Evolutionary conservation across 306 rosid genomes (phyloP).

Genomic region (Lagenaria siceraria): DNA sequence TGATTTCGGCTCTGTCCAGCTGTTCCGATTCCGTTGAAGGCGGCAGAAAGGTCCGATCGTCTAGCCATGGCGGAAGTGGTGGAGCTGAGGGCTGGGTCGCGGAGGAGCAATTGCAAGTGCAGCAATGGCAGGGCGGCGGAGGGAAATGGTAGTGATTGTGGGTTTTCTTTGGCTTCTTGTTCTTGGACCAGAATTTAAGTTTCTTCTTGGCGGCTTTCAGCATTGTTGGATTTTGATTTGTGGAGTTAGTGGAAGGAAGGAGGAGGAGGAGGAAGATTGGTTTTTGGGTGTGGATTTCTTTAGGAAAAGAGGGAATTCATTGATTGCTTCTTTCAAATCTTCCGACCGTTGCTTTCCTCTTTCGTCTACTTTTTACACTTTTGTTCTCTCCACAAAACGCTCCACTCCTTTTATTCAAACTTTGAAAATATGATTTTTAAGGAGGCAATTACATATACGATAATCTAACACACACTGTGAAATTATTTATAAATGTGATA

Average conservation of each 20-base stretch:
- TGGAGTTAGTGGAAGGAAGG: neutral
- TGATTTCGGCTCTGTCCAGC: neutral
- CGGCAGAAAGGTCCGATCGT: neutral
- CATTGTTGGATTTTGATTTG: neutral
- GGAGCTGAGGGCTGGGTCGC: constrained; percentile 43
- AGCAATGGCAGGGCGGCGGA: constrained; percentile 7
- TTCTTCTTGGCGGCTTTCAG: constrained; percentile 46
- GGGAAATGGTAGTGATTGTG: neutral
- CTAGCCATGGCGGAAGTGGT: constrained; percentile 46
- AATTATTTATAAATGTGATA: no score
- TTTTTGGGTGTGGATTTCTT: neutral
- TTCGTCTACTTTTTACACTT: no score
- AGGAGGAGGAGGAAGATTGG: no score
- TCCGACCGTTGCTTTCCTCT: neutral
- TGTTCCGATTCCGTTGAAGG: neutral
- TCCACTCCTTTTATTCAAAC: neutral
- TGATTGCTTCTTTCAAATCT: neutral
- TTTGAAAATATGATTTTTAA: no score
- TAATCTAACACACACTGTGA: no score
- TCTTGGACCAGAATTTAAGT: constrained; percentile 39
- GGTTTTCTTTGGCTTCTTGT: constrained; percentile 23
- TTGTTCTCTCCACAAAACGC: neutral
- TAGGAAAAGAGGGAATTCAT: neutral
- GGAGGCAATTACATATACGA: no score
- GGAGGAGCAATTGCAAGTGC: constrained; percentile 1